Evolutionary conservation across 2,329 filamentous ascomycete genomes (phyloP), one percentile per base, ranked within the genome.

Genomic region (Aspergillus uvarum): DNA sequence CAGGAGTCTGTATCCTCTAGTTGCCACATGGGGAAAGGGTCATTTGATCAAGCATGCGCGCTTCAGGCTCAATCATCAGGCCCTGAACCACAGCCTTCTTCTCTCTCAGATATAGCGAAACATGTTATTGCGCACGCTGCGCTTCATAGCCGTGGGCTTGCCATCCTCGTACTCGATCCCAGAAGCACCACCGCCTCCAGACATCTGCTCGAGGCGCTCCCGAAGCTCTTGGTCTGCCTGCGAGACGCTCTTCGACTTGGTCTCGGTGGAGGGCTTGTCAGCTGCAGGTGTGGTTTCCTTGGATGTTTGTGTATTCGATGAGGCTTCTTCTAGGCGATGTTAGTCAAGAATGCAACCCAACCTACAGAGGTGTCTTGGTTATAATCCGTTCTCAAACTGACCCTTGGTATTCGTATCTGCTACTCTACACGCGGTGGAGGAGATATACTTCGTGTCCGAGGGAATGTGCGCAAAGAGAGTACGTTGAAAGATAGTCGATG

Each of bases 151-250:
- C 5, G 86, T 86, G 0, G 90, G 85, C 71, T 88, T 83, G 0
- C 90, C 90, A 66, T 91, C 83, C 72, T 93, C 90, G 61, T 90
- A 88, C 73, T 92, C 89, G 4, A 93, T 78, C 0, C 89, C 90
- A 3, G 88, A 81, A 26, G 83, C 84, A 8, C 90, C 89, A 4
- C 89, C 89, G 47, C 88, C 89, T 0, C 90, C 89, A 0, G 88
- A 82, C 31, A 88, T 78, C 11, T 82, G 85, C 65, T 89, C 87
- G 67, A 93, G 81, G 62, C 87, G 89, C 60, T 81, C 72, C 47
- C 81, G 81, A 24, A 93, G 72, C 65, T 92, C 89, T 62, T 85
- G 84, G 68, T 93, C 90, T 1, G 85, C 73, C 67, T 92, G 81
- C 0, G 84, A 80, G 59, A 85, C 79, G 0, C 86, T 87, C 72